Conservation (phyloP, 148 eudicot genomes). For the Selenicereus undatus region DNA sequence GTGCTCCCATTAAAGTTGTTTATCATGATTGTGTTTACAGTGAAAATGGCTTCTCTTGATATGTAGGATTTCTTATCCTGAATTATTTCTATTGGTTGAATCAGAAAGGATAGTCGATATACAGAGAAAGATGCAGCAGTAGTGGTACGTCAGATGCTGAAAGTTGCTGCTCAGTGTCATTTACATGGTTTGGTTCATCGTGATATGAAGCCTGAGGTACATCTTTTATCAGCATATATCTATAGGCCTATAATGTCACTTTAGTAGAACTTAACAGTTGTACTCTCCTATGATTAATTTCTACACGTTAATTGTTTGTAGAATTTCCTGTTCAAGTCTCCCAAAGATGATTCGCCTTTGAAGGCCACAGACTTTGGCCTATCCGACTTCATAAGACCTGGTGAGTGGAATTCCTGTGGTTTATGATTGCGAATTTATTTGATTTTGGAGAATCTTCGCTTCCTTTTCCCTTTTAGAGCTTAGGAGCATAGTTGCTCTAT, state of each 20-base stretch:
- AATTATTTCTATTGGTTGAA: constrained; percentile 15
- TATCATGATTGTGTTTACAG: neutral
- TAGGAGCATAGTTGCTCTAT: neutral
- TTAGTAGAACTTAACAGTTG: neutral
- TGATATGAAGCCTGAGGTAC: constrained; percentile 98
- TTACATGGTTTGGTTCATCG: constrained; percentile 95
- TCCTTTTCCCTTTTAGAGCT: neutral
- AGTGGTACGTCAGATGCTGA: constrained; percentile 91
- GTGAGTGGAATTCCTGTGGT: constrained; percentile 34
- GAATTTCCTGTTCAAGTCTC: constrained; percentile 91
- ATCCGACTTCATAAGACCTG: constrained; percentile 90
- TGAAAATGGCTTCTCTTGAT: neutral
- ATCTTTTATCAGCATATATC: neutral
- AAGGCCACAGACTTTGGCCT: constrained; percentile 99
- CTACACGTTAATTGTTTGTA: constrained; percentile 28
- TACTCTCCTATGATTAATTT: constrained; percentile 6
- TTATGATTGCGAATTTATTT: neutral
- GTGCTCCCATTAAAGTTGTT: neutral
- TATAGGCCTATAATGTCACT: neutral
- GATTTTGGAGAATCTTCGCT: neutral
- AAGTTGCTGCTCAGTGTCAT: constrained; percentile 97
- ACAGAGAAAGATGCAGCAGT: constrained; percentile 89
- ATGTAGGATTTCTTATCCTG: neutral
- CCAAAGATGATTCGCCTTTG: constrained; percentile 67
- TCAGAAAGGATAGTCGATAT: constrained; percentile 91